Evolutionary conservation across 768 basidiomycete species (phyloP), one percentile per base, ranked within the genome.

Genomic region (Termitomyces sp.): DNA sequence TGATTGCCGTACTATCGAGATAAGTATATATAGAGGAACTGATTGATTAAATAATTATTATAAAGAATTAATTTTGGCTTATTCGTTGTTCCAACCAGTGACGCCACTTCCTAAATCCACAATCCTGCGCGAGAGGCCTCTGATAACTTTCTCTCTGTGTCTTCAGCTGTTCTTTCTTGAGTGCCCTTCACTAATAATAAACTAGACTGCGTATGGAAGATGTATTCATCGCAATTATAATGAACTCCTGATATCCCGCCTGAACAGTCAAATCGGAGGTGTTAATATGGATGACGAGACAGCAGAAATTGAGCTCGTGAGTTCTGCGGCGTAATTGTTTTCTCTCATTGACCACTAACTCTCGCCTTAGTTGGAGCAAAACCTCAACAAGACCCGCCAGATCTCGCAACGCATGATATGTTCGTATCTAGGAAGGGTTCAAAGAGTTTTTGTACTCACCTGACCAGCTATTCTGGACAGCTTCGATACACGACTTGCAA

Each of bases 371-470:
- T 79, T 94, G 10, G 89, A 94, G 71, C 91, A 93, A 69, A 92
- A 93, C 65, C 74, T 94, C 40, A 85, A 88, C 68, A 93, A 92
- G 71, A 93, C 91, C 0, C 81, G 82, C 20, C 89, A 89, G 63
- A 88, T 91, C 56, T 92, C 91, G 1, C 87, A 88, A 63, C 78
- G 89, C 48, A 93, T 94, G 91, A 91, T 83, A 56, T 82, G 90
- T 93, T 72, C 52, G 88, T 66, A 39, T 35, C 27, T 3, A 9
- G 48, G 50, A 40, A 44, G 22, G 38, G 35, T 32, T 40, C 27
- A 23, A 11, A 22, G 13, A 43, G 41, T 46, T 36, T 57, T 38
- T 20, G 47, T 63, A 58, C 72, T 74, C 51, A 76, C 59, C 58
- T 68, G 60, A 60, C 64, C 65, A 94, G 91, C 88, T 43, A 86